Evolutionary conservation across 1,139 yeast genomes (phyloP), one percentile per base, ranked within the genome.

Genomic region (Suhomyces terraborum): DNA sequence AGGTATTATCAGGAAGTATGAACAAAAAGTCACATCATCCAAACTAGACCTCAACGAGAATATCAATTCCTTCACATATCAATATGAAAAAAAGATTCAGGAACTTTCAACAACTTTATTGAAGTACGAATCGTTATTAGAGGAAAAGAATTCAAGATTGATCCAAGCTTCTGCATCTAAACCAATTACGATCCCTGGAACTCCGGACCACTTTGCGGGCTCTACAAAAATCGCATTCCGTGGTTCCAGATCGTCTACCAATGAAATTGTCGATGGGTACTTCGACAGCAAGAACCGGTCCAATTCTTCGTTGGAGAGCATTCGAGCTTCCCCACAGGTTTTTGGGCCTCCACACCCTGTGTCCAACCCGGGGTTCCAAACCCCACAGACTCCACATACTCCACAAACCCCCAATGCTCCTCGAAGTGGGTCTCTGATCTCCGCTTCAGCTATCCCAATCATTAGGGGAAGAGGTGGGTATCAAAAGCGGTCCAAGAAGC

Each of bases 401-500:
- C 29, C 35, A n/a, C 35, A 19, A 12, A 26, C 24, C 4, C 16
- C 31, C 14, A 34, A 34, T 20, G 19, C 33, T 35, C 35, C 22
- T 26, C 46, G 23, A 34, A 35, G 31, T 28, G 17, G 24, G 30
- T 31, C 36, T 6, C 23, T 24, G 22, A 8, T 35, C 16, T 40
- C 42, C 35, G 47, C 40, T 20, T 57, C 49, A 25, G 32, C 43
- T 6, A 34, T 26, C 6, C 75, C 77, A 0, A 67, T 67, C 4
- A 59, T 75, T 33, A 68, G 66, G 49, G 80, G 80, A 10, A 62
- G 80, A 47, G 80, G 79, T 3, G 80, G 80, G 1, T 67, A 69
- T 47, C 80, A 75, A 50, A 73, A 70, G 52, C 58, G 77, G 46
- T 61, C 76, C 0, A 72, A 69, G 52, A 66, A 69, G 46, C 14